Conservation (phyloP, 805 yeast species). For the Yarrowia sp. region DNA sequence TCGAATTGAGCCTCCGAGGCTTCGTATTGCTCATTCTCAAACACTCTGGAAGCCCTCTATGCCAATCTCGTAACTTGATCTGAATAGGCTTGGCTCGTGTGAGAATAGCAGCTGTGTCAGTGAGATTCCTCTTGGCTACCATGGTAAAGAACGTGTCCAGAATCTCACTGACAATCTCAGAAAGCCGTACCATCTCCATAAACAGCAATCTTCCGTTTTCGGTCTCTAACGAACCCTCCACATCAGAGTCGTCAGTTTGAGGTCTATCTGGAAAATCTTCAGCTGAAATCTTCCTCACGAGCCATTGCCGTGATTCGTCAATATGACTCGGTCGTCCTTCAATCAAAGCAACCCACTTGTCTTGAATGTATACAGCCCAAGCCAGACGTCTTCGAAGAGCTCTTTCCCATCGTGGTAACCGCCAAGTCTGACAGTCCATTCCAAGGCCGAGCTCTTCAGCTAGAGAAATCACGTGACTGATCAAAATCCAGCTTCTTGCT, state of each 20-base stretch:
- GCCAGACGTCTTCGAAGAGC: constrained; percentile 84
- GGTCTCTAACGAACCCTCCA: constrained; percentile 62
- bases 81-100: constrained; percentile 62
- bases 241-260: constrained; percentile 38
- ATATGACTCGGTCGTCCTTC: constrained; percentile 86
- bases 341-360: constrained; percentile 81
- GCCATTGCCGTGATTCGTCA: constrained; percentile 72
- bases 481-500: constrained; percentile 76
- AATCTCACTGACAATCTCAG: constrained; percentile 42
- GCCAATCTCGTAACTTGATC: constrained; percentile 41
- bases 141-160: constrained; percentile 70
- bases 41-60: constrained; percentile 38
- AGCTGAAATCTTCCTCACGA: constrained; percentile 61
- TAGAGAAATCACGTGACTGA: constrained; percentile 81
- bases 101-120: constrained; percentile 64
- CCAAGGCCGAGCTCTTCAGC: constrained; percentile 92
- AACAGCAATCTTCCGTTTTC: constrained; percentile 35
- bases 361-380: constrained; percentile 94
- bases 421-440: constrained; percentile 87
- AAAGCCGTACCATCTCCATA: constrained; percentile 38
- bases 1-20: constrained; percentile 43
- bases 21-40: constrained; percentile 33
- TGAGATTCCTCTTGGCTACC: constrained; percentile 55
- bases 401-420: constrained; percentile 91
- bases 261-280: constrained; percentile 77